Evolutionary conservation across 345 rosid genomes (phyloP).

Genomic region (Tarenaya hassleriana): DNA sequence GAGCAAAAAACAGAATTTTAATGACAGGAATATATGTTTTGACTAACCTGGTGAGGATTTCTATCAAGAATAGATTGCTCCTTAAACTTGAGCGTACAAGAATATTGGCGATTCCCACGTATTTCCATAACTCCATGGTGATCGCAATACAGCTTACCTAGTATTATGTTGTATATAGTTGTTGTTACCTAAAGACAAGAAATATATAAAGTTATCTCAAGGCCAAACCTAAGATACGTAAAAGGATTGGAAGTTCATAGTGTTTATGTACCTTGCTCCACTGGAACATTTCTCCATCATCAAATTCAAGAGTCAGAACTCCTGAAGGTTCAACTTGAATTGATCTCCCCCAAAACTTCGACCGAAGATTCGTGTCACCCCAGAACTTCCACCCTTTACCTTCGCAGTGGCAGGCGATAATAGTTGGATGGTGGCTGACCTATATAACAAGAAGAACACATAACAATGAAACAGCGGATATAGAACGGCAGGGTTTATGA

Average conservation of each 20-base stretch:
- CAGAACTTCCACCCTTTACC: conserved; percentile 98
- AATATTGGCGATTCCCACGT: conserved; percentile 65
- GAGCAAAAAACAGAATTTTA: no score
- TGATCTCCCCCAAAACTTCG: conserved; percentile 98
- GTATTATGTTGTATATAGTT: conserved; percentile 78
- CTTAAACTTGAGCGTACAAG: conserved; percentile 90
- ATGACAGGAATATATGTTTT: neutral
- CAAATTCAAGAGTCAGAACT: conserved; percentile 74
- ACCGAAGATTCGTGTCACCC: conserved; percentile 86
- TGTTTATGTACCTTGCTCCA: conserved; percentile 78
- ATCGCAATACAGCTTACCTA: conserved; percentile 84
- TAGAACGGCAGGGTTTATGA: no score
- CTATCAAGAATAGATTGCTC: conserved; percentile 88
- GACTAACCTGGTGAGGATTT: conserved; percentile 82
- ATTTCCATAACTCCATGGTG: conserved; percentile 93
- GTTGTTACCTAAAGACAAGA: conserved; percentile 68
- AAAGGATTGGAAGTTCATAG: neutral
- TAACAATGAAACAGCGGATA: conserved; percentile 6
- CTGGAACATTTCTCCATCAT: conserved; percentile 90
- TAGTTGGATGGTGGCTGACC: conserved; percentile 99
- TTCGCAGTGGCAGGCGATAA: conserved; percentile 94
- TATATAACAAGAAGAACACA: conserved; percentile 33
- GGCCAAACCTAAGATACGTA: conserved; percentile 14
- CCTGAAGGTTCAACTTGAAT: conserved; percentile 98
- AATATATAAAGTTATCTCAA: conserved; percentile 14